Evolutionary conservation across 148 eudicot genomes (phyloP).

Genomic region (Hydrangea macrophylla): DNA sequence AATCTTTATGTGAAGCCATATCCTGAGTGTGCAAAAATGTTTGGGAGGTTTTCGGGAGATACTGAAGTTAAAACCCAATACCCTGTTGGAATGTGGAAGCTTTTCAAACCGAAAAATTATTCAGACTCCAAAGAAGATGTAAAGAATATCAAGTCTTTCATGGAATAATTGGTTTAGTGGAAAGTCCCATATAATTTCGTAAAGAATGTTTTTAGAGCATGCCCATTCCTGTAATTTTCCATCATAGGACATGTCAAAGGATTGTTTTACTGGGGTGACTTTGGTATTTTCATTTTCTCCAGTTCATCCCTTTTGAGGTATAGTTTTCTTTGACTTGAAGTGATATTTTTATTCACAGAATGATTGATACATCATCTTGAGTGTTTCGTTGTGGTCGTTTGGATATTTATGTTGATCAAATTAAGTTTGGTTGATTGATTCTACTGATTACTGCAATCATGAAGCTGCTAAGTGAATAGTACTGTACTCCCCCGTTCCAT

Average conservation of each 20-base stretch:
- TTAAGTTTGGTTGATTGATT: too few species aligned
- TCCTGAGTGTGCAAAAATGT: constrained; percentile 82
- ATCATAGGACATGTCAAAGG: background rate
- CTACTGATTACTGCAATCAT: too few species aligned
- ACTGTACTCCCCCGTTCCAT: too few species aligned
- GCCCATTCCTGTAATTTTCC: background rate
- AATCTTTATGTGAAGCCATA: constrained; percentile 92
- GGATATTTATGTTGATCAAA: too few species aligned
- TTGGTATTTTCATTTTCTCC: background rate
- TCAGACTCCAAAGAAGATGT: constrained; percentile 44
- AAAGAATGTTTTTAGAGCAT: background rate
- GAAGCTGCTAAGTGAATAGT: too few species aligned
- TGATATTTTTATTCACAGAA: background rate
- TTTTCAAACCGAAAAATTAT: constrained; percentile 54
- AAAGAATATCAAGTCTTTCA: constrained; percentile 46
- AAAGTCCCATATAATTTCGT: background rate
- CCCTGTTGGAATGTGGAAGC: constrained; percentile 80
- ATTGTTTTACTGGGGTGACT: background rate
- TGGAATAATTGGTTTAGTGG: constrained; percentile 35
- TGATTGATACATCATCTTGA: background rate
- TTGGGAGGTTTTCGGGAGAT: constrained; percentile 53
- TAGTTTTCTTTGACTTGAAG: background rate
- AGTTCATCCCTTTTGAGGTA: background rate
- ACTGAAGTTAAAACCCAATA: constrained; percentile 39
- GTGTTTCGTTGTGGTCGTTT: too few species aligned